Base-by-base conservation (phyloP, 208 protist genomes). In the Plasmodiophora brassicae region DNA sequence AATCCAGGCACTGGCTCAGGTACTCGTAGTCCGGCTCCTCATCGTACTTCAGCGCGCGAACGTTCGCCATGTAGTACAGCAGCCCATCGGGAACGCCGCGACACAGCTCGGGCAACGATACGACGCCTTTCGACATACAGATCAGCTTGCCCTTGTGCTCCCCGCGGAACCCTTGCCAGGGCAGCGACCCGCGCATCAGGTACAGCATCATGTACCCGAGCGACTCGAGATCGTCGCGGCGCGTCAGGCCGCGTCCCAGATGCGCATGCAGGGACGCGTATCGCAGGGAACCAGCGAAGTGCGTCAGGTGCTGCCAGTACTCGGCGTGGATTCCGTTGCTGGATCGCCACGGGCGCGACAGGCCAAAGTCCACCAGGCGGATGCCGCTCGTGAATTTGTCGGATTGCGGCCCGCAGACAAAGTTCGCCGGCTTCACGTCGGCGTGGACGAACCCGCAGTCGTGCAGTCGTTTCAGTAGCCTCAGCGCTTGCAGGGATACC, bases 91-190 rank as follows among this genome's bases (percentile, higher is more conserved):
- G 50, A 88, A 32, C 36, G 8, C 39, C 45, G 28, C 41, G 38
- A 88, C 97, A 99, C 10, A 99, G 94, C 10, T 90, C 89, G 85
- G 98, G 96, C 39, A 99, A 90, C 28, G 96, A 92, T 1, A 95
- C 98, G 35, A 91, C 91, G 90, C 96, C 95, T 93, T 99, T 99
- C 72, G 94, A 95, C 90, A 98, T 96, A 44, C 92, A 94, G 89
- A 99, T 99, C 86, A 95, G 96, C 54, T 98, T 96, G 92, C 99
- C 99, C 90, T 99, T 99, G 86, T 99, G 96, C 91, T 98, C 94
- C 91, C 98, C 98, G 5, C 95, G 95, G 1, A 99, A 91, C 0
- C 96, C 97, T 93, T 99, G 97, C 98, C 98, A 99, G 50, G 98
- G 98, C 65, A 99, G 93, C 43, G 93, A 95, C 28, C 98, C 98